Base-by-base conservation (phyloP, 345 rosid genomes). In the Syzygium grande region DNA sequence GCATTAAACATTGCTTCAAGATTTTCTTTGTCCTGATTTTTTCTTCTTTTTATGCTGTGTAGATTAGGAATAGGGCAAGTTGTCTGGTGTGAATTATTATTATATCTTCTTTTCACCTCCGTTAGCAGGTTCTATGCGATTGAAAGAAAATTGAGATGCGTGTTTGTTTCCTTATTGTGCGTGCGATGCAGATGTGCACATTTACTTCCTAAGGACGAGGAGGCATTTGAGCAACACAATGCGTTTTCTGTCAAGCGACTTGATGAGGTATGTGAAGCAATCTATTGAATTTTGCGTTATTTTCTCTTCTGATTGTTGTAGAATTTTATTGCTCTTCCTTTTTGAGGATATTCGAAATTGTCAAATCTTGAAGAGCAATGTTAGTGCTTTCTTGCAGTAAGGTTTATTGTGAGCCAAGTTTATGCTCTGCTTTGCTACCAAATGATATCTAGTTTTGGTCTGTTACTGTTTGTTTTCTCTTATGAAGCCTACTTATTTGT, bases 201-300 rank as follows among this genome's bases (percentile, higher is more conserved):
- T 95, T 91, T 98, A 92, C 97, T 97, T 87, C 99, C 99, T 34
- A 96, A 90, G 92, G 98, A 96, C 59, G 98, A 97, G 85, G 99
- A 96, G 84, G 94, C 97, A 78, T 92, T 96, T 90, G 98, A 95
- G 88, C 97, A 97, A 90, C 97, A 96, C 92, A 93, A 90, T 88
- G 88, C 90, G 30, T 93, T 91, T 90, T 93, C 96, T 30, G 89
- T 94, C 85, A 98, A 95, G 91, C 93, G 98, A 86, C 93, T 98
- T 89, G 99, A 98, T 87, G 99, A 95, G 98, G 99, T 98, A 95
- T 87, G 49, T 17, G 80, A 86, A 41, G 30, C 68, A 17, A 68
- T 41, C 23, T 56, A 10, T 63, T 23, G 23, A 53, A 51, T 78
- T 84, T 49, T 23, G 46, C 38, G 25, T 73, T 68, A 34, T 73